Evolutionary conservation across 345 rosid genomes (phyloP).

Genomic region (Syzygium aqueum): DNA sequence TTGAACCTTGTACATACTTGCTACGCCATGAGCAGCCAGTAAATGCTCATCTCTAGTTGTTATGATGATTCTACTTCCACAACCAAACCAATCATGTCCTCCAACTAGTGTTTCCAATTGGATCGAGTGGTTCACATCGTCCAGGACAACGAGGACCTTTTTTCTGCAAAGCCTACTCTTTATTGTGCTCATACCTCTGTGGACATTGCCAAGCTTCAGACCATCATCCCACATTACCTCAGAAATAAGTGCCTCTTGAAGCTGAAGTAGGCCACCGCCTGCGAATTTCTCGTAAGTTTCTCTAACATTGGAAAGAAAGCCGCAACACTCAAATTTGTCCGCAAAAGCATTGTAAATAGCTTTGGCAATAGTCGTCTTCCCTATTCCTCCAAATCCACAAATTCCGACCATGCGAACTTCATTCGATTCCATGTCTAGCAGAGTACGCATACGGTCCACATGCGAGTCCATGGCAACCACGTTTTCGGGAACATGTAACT

Average conservation of each 20-base stretch:
- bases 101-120: conserved; percentile 1
- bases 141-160: conserved; percentile 10
- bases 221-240: background rate
- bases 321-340: conserved; percentile 10
- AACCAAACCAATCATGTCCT: conserved; percentile 5
- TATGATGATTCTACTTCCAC: conserved; percentile 12
- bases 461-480: background rate
- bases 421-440: background rate
- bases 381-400: background rate
- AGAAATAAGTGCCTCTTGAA: conserved; percentile 3
- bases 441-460: background rate
- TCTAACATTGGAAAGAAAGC: conserved; percentile 24
- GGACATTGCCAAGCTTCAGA: background rate
- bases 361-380: conserved; percentile 16
- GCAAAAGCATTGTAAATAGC: conserved; percentile 5
- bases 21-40: background rate
- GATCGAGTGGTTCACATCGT: conserved; percentile 1
- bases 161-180: background rate
- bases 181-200: background rate
- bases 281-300: conserved; percentile 1
- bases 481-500: background rate
- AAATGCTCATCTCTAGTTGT: conserved; percentile 8
- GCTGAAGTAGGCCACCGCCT: background rate
- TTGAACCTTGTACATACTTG: background rate
- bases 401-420: background rate